Evolutionary conservation across 768 basidiomycete genomes (phyloP), one percentile per base, ranked within the genome.

Genomic region (Termitomyces eurrhizus): DNA sequence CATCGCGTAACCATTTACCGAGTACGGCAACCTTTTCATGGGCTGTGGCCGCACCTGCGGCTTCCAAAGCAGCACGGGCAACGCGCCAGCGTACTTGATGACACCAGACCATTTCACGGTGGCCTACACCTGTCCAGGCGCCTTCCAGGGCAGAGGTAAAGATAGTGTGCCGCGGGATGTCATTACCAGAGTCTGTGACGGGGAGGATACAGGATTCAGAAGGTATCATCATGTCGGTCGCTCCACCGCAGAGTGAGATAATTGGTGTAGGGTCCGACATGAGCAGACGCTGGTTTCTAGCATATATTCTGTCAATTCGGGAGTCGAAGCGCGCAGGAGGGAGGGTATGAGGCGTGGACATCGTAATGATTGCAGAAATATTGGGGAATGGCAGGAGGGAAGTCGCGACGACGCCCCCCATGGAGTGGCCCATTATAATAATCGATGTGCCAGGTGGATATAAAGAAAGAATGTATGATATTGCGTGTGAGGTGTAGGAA

Each of bases 101-200:
- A 69, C 97, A 98, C 97, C 97, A 99, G 4, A 98, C 93, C 85
- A 98, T 95, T 61, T 92, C 95, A 45, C 87, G 87, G 71, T 99
- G 97, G 29, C 95, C 96, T 5, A 98, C 92, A 2, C 93, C 93
- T 2, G 95, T 93, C 92, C 95, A 96, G 2, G 88, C 84, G n/a
- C 93, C 92, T 52, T 95, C 90, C 29, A 98, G 76, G 1, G 87
- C 89, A 36, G 90, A 90, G 1, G 93, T 90, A 69, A 97, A 96
- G 5, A 95, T 79, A 0, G 87, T 88, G 42, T 80, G 79, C 45
- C 86, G 73, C 61, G 82, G 87, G 14, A 59, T 12, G 1, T 67
- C 63, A 21, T 66, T 64, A 1, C 65, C 61, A 2, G 59, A 51
- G 41, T 65, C 58, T 37, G 48, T 54, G 36, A 54, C 63, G 48